A percentile compares a stretch with the other conserved stretches of the same genome.
Conservation (phyloP, 2,329 filamentous ascomycete species). For the Pseudodiploospora longispora region DNA sequence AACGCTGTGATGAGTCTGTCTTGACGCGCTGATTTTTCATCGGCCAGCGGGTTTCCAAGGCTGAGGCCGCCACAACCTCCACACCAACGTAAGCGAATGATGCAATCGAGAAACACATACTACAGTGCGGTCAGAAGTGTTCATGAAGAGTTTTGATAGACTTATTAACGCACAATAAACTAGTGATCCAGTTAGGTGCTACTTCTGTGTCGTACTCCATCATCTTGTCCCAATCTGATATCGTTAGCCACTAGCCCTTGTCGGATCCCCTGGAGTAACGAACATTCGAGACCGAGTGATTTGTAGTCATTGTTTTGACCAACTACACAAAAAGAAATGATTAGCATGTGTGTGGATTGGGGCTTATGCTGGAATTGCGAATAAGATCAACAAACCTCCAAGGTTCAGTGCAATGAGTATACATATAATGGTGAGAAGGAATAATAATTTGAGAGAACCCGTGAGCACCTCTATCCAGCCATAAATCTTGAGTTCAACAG, state of each 20-base stretch:
- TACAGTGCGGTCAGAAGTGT: conserved; percentile 2
- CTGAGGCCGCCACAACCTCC: conserved; percentile 23
- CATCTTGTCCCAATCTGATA: conserved; percentile 6
- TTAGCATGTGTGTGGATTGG: too few relatives aligned
- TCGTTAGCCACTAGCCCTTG: too few relatives aligned
- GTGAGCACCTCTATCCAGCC: conserved; percentile 19
- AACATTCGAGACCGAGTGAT: too few relatives aligned
- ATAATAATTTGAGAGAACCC: conserved; percentile 17
- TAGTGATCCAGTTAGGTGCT: conserved; percentile 15
- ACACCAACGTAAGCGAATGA: conserved; percentile 26
- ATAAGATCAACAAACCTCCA: background rate
- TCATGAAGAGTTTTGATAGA: background rate
- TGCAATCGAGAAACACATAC: conserved; percentile 21
- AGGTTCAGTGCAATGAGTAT: conserved; percentile 14
- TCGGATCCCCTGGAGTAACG: too few relatives aligned
- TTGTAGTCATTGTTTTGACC: too few relatives aligned
- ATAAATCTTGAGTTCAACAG: conserved; percentile 14
- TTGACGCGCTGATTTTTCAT: conserved; percentile 1
- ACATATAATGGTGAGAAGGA: conserved; percentile 16
- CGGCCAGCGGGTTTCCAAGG: conserved; percentile 22
- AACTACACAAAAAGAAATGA: too few relatives aligned
- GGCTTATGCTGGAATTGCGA: too few relatives aligned
- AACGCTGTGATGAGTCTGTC: background rate
- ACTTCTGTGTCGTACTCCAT: conserved; percentile 13
- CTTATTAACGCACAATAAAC: conserved; percentile 15